Evolutionary conservation across 2,329 filamentous ascomycete species (phyloP).

Genomic region (Blastomyces emzantsi): DNA sequence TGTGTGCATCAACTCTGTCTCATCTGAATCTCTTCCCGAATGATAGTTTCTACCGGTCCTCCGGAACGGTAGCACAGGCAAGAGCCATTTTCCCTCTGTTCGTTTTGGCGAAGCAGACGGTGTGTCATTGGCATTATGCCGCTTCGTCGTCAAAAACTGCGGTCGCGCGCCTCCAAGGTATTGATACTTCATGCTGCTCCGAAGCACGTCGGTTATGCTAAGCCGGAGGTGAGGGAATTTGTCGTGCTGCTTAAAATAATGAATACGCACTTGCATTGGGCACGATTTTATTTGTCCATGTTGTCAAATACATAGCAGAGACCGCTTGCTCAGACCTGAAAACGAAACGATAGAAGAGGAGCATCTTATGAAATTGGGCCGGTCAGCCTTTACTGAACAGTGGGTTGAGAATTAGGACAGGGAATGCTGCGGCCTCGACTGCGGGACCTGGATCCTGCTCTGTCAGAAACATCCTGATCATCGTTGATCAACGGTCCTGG

Average conservation of each 20-base stretch:
- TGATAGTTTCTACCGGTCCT: neutral
- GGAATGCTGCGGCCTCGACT: neutral
- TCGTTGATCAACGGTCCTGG: neutral
- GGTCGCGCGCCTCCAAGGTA: neutral
- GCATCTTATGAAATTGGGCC: neutral
- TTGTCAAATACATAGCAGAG: neutral
- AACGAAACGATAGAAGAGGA: neutral
- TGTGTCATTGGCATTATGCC: neutral
- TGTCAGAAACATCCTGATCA: neutral
- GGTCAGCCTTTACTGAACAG: neutral
- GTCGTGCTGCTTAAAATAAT: neutral
- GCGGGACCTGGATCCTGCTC: neutral
- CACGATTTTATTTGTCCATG: neutral
- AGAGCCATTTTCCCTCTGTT: neutral
- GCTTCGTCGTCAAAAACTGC: neutral
- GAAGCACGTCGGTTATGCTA: neutral
- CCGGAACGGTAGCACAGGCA: neutral
- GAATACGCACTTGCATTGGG: neutral
- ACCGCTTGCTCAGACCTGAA: neutral
- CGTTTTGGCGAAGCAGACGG: neutral
- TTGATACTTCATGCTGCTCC: neutral
- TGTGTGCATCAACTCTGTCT: neutral
- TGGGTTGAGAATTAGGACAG: neutral
- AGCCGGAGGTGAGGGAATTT: neutral
- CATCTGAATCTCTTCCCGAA: neutral